These are phyloP conservation scores for Tilletia indica DNA, from an alignment of 1,284 basidiomycete genomes.

Conservation along the genomic window DNA sequence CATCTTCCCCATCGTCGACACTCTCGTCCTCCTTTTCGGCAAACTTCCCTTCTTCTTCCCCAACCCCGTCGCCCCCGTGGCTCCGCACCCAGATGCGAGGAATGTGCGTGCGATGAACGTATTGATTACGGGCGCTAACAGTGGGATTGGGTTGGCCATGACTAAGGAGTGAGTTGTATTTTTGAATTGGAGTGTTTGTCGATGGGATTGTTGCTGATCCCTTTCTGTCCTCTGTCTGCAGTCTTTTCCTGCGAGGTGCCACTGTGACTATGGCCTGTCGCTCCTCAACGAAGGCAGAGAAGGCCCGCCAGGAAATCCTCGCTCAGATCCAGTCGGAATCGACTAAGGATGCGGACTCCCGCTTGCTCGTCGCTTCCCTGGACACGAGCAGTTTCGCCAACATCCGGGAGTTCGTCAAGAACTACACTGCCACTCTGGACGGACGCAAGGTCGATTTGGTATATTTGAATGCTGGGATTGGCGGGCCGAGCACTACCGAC, in stretches of 20 bases:
- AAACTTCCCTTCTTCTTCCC: not conserved
- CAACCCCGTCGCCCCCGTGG: not conserved
- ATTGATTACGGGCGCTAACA: not conserved
- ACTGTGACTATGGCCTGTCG: not conserved
- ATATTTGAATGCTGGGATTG: slow-evolving; percentile 7
- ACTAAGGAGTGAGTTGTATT: slow-evolving; percentile 2
- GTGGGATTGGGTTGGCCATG: not conserved
- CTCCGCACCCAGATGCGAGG: not conserved
- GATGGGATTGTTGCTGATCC: not conserved
- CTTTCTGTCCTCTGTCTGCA: not conserved
- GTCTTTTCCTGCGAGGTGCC: not conserved
- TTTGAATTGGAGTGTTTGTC: too few species aligned
- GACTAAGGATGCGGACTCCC: not conserved
- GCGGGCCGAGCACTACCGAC: not conserved
- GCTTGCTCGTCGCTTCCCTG: slow-evolving; percentile 3
- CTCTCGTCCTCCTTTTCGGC: not conserved
- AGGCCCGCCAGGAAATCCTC: not conserved
- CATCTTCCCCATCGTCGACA: not conserved
- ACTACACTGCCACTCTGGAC: too few species aligned
- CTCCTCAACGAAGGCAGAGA: not conserved
- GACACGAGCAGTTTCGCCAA: slow-evolving; percentile 12
- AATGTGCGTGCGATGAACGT: not conserved
- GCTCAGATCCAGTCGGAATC: not conserved
- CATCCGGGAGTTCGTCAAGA: not conserved
- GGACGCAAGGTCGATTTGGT: slow-evolving; percentile 4